Evolutionary conservation across 192 early-diverging fungal species (phyloP), one percentile per base, ranked within the genome.

Genomic region (Rhizoclosmatium globosum): DNA sequence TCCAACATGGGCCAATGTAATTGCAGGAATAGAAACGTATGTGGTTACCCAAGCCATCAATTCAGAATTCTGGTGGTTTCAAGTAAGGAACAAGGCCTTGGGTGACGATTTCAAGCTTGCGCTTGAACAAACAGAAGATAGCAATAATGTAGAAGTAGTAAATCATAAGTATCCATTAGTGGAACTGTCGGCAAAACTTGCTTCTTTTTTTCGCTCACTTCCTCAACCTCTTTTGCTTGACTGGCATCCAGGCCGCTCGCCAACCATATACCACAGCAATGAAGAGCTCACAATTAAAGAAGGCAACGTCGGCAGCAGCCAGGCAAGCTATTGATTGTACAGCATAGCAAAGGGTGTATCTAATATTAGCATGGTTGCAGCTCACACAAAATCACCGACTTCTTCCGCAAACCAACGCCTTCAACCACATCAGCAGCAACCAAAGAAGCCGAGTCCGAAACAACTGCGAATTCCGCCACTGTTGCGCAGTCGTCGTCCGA

Each of bases 381-480:
- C 42, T 39, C 42, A 23, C 7, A 48, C 6, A 59, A 45, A 17
- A 74, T 74, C 43, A 62, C 95, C 68, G 86, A 89, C 13, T 89
- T 95, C 53, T 96, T 96, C 68, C 7, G 9, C 31, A 44, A 48
- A 43, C 56, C 13, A 15, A 3, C 59, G 2, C 43, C 23, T 23
- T 9, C 47, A 47, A 41, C 46, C 15, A 68, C 39, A 43, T 19
- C 42, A 47, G 44, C 67, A 47, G 23, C 13, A 47, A 13, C 39
- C 11, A 2, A 47, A 53, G 6, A 13, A 53, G 50, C 6, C 50
- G 50, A 53, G 6, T 53, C 9, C 50, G 17, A 53, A 13, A 53
- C 6, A 13, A 53, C 6, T 53, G 17, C 50, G 9, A 53, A 53
- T 53, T 7, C 6, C 6, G 17, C 50, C 6, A 13, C 50, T 53